These are phyloP conservation scores for Claviceps pazoutovae DNA, from an alignment of 2,329 filamentous ascomycete species.

Conservation along the genomic window DNA sequence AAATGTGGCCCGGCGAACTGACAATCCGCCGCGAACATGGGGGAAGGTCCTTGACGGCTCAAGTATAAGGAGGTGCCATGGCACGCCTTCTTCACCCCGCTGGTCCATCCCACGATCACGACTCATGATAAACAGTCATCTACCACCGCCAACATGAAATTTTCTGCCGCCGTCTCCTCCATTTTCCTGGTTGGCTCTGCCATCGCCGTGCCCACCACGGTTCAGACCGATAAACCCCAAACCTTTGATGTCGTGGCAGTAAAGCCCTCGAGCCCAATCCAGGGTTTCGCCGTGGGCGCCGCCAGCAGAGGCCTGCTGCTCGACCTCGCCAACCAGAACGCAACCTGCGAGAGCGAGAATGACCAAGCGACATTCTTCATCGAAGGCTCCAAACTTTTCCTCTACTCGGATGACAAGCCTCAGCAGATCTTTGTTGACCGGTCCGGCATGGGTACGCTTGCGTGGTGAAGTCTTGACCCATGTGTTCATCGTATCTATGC, in stretches of 20 bases:
- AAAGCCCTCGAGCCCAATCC: conserved; percentile 33
- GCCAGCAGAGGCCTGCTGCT: conserved; percentile 28
- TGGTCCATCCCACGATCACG: background rate
- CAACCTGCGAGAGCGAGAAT: conserved; percentile 31
- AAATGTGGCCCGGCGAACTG: background rate
- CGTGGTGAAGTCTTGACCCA: background rate
- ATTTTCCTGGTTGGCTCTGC: conserved; percentile 15
- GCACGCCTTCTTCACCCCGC: background rate
- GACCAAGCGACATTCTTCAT: conserved; percentile 37
- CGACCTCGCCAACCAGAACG: conserved; percentile 28
- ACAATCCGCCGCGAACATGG: background rate
- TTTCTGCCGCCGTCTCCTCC: conserved; percentile 13
- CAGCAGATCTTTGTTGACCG: conserved; percentile 42
- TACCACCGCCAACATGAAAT: conserved; percentile 14
- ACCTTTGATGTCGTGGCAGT: conserved; percentile 37
- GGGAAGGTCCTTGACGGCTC: background rate
- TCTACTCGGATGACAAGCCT: conserved; percentile 25
- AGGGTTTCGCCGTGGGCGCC: conserved; percentile 33
- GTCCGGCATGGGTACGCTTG: conserved; percentile 40
- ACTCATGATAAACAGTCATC: background rate
- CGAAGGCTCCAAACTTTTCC: conserved; percentile 29
- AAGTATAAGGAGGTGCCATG: background rate
- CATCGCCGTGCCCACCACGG: conserved; percentile 12
- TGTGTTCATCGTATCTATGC: background rate
- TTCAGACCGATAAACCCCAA: background rate